Percentiles rank a stretch among this genome's conserved stretches.
These are phyloP conservation scores for Leishmania tropica DNA, from an alignment of 208 protist genomes.

Conservation along the genomic window DNA sequence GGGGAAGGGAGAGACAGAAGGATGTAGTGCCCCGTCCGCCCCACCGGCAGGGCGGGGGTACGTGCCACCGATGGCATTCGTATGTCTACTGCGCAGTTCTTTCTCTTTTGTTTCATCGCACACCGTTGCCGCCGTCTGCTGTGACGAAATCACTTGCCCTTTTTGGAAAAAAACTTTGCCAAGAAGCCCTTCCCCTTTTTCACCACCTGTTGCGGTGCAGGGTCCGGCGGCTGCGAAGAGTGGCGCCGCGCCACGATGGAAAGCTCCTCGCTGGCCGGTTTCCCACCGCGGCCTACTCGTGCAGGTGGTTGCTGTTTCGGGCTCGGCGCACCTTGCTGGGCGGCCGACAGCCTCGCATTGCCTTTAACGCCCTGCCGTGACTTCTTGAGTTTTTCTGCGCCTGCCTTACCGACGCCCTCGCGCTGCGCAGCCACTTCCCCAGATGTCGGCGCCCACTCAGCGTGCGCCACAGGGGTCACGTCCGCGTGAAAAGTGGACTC, in stretches of 20 bases:
- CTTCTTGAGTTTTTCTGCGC: background rate
- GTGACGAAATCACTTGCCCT: slow-evolving; percentile 1
- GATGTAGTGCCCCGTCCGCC: background rate
- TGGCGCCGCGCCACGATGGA: background rate
- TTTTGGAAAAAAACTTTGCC: slow-evolving; percentile 31
- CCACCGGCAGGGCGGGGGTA: background rate
- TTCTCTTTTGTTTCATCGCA: background rate
- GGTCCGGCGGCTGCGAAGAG: background rate
- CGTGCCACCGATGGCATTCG: background rate
- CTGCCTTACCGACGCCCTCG: too few species aligned
- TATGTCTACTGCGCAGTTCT: background rate
- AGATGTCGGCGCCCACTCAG: too few species aligned
- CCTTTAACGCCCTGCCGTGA: background rate
- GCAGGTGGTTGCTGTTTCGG: background rate
- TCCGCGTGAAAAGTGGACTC: background rate
- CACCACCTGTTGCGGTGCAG: background rate
- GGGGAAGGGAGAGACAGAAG: too few species aligned
- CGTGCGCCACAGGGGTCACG: background rate
- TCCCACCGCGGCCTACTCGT: too few species aligned
- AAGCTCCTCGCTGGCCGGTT: background rate
- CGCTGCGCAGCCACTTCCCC: too few species aligned
- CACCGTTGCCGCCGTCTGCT: background rate
- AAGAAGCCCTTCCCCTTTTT: slow-evolving; percentile 20
- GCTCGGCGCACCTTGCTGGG: background rate
- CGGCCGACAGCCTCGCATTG: background rate